These are phyloP conservation scores for Neurospora intermedia DNA, from an alignment of 495 filamentous ascomycete genomes.

Conservation along the genomic window DNA sequence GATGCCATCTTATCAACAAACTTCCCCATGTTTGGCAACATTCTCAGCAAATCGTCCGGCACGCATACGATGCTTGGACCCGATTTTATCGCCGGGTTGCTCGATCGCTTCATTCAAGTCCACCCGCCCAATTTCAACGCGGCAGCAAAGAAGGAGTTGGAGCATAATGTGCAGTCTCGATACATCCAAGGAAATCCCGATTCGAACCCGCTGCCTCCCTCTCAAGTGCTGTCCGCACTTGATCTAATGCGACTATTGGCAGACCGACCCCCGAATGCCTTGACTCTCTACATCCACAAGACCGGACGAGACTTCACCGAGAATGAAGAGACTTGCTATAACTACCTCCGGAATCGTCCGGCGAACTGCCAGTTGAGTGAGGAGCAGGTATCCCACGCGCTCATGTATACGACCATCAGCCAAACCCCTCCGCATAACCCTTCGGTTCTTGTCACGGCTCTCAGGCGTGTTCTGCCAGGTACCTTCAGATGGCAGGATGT, in stretches of 20 bases:
- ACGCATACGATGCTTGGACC: constrained; percentile 51
- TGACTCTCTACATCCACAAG: constrained; percentile 69
- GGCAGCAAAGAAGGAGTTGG: constrained; percentile 56
- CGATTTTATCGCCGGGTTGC: constrained; percentile 58
- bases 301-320: constrained; percentile 51
- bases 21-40: constrained; percentile 61
- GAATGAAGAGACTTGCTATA: constrained; percentile 37
- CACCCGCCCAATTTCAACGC: constrained; percentile 74
- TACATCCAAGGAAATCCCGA: constrained; percentile 44
- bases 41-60: constrained; percentile 48
- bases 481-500: constrained; percentile 76
- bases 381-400: constrained; percentile 66
- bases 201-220: constrained; percentile 46
- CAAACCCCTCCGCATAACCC: constrained; percentile 63
- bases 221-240: constrained; percentile 62
- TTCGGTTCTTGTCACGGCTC: constrained; percentile 54
- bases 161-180: constrained; percentile 53
- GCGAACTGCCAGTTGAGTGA: constrained; percentile 63
- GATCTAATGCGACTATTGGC: constrained; percentile 59
- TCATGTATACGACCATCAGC: constrained; percentile 68
- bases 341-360: constrained; percentile 52
- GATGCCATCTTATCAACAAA: constrained; percentile 73
- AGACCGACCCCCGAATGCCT: constrained; percentile 47
- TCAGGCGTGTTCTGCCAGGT: constrained; percentile 32
- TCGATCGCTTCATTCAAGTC: constrained; percentile 73